Evolutionary conservation across 1,139 yeast species (phyloP).

Genomic region (Protomyces lactucae-debilis): DNA sequence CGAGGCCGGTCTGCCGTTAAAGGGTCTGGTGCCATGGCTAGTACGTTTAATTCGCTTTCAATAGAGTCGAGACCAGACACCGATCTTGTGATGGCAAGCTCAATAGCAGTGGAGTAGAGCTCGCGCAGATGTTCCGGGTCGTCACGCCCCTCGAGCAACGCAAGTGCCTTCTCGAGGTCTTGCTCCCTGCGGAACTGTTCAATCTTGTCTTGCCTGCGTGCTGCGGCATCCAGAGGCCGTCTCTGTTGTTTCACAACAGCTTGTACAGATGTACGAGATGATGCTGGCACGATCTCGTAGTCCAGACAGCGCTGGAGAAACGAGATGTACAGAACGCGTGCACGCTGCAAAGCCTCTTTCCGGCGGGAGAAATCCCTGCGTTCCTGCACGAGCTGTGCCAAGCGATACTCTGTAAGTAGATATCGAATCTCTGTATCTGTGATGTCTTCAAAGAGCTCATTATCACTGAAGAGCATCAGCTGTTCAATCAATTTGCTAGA

Average conservation of each 20-base stretch:
- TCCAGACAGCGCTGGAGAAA: slow-evolving; percentile 35
- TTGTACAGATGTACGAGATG: neutral
- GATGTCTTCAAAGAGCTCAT: slow-evolving; percentile 56
- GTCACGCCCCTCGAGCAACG: slow-evolving; percentile 40
- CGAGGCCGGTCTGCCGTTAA: slow-evolving; percentile 34
- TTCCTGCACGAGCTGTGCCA: slow-evolving; percentile 42
- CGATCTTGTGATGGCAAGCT: slow-evolving; percentile 50
- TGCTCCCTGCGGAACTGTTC: slow-evolving; percentile 60
- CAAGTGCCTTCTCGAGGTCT: slow-evolving; percentile 47
- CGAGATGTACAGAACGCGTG: slow-evolving; percentile 33
- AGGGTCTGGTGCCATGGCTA: slow-evolving; percentile 43
- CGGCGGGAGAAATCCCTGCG: slow-evolving; percentile 30
- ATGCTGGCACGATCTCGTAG: slow-evolving; percentile 29
- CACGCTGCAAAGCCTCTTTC: slow-evolving; percentile 31
- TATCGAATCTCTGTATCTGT: slow-evolving; percentile 53
- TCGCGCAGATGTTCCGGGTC: slow-evolving; percentile 55
- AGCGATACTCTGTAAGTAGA: slow-evolving; percentile 48
- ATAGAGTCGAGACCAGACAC: slow-evolving; percentile 53
- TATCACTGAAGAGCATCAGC: slow-evolving; percentile 53
- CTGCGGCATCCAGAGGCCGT: neutral
- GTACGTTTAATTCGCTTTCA: slow-evolving; percentile 55
- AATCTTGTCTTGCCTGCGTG: slow-evolving; percentile 47
- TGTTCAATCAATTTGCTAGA: slow-evolving; percentile 35
- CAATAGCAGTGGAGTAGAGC: slow-evolving; percentile 53
- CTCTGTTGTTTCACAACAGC: neutral